Conservation (phyloP, 345 rosid genomes). For the Turritis glabra region DNA sequence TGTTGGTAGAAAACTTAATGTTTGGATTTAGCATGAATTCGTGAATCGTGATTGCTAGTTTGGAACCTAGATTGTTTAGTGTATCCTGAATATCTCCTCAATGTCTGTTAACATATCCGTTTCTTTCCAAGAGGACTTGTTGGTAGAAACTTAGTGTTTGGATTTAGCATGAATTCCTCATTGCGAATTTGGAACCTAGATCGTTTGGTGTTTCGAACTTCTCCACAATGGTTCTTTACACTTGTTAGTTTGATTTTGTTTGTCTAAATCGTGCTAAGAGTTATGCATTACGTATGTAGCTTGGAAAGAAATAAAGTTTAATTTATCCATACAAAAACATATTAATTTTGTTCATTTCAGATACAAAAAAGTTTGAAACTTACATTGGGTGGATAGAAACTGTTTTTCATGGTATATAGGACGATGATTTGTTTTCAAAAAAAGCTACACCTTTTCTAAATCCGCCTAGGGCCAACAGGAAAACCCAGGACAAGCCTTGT, state of each 20-base stretch:
- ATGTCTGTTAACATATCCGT: constrained; percentile 23
- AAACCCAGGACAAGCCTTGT: neutral
- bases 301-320: neutral
- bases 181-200: constrained; percentile 2
- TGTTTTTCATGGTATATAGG: neutral
- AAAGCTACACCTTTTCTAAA: neutral
- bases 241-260: neutral
- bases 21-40: constrained; percentile 6
- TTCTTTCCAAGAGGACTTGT: constrained; percentile 10
- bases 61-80: constrained; percentile 4
- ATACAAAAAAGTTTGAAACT: neutral
- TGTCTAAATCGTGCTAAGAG: neutral
- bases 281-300: neutral
- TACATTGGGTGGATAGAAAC: neutral
- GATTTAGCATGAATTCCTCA: neutral
- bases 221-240: neutral
- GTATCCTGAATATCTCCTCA: neutral
- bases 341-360: neutral
- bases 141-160: constrained; percentile 14
- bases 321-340: neutral
- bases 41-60: neutral
- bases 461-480: neutral
- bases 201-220: neutral
- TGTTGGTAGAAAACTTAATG: constrained; percentile 10
- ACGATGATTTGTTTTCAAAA: neutral